These are phyloP conservation scores for Elsinoe necatrix DNA, from an alignment of 2,329 filamentous ascomycete genomes.

Conservation along the genomic window DNA sequence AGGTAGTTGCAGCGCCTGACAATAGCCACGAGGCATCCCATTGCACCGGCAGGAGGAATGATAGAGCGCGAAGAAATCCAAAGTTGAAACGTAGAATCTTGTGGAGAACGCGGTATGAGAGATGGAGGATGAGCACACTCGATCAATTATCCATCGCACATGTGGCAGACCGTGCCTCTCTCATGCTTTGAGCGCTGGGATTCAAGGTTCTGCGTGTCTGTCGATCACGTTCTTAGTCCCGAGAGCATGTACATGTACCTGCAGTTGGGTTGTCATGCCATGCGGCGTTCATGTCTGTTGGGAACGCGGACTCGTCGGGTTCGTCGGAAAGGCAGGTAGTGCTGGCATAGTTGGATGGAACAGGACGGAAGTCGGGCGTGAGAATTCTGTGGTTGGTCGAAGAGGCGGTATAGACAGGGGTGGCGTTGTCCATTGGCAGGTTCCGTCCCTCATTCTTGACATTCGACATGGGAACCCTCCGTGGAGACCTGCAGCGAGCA, in stretches of 20 bases:
- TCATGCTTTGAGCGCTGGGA: not conserved
- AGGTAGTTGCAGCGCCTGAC: not conserved
- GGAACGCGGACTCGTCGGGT: not conserved
- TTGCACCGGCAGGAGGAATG: not conserved
- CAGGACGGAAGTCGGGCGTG: not conserved
- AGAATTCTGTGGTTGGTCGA: not conserved
- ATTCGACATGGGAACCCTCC: not conserved
- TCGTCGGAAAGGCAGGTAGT: not conserved
- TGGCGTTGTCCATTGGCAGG: not conserved
- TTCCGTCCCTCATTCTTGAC: not conserved
- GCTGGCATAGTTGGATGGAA: not conserved
- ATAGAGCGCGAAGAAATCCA: not conserved
- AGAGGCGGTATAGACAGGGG: constrained; percentile 6
- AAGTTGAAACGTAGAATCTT: not conserved
- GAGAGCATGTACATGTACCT: not conserved
- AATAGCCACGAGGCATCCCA: not conserved
- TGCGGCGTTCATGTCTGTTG: not conserved
- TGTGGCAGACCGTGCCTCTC: not conserved
- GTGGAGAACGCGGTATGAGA: not conserved
- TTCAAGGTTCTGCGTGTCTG: not conserved
- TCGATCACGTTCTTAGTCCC: not conserved
- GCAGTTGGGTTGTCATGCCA: not conserved
- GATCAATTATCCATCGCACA: not conserved
- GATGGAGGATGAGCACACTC: not conserved
- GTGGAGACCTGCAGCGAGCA: not conserved